Evolutionary conservation across 2,329 filamentous ascomycete species (phyloP), one percentile per base, ranked within the genome.

Genomic region (Calonectria pseudoreteaudii): DNA sequence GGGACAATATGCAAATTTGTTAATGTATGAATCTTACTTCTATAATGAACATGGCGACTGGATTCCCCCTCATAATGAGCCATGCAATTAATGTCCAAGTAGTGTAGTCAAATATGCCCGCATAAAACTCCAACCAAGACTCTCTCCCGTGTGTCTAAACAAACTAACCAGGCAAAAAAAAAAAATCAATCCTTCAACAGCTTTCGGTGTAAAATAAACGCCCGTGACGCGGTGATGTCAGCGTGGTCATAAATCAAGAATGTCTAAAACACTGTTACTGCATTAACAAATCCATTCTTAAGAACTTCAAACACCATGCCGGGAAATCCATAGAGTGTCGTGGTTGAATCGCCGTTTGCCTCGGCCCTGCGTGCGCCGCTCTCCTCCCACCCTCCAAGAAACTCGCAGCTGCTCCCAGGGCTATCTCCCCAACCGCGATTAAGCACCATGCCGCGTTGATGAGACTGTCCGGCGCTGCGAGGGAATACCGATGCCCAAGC

Each of bases 281-380:
- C 94, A 84, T 95, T 97, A 30, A 99, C 94, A 74, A 92, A 93
- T 5, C 94, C 95, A 82, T 98, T 98, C 91, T 94, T 96, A 84
- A 98, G 86, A 34, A 99, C 96, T 86, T 99, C 97, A 86, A 99
- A 98, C 60, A 98, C 92, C 84, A 98, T 86, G 0, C 97, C 96
- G 0, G 97, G 96, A 81, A 98, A 98, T 1, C 96, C 96, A 86
- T 95, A 98, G 34, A 99, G 85, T 75, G 96, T 96, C 20, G 96
- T 98, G 70, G 90, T 92, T 73, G 90, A 90, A 78, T 92, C 90
- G 49, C 90, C 89, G 56, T 83, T 88, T 3, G 87, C 85, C 58
- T 89, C 93, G 82, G 84, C 88, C 82, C 84, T 90, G 86, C 85
- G 91, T 83, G 78, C 84, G 80, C 87, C 85, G 77, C 91, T 93